Conservation (phyloP, 2,329 filamentous ascomycete species). For the Pseudopithomyces maydicus region DNA sequence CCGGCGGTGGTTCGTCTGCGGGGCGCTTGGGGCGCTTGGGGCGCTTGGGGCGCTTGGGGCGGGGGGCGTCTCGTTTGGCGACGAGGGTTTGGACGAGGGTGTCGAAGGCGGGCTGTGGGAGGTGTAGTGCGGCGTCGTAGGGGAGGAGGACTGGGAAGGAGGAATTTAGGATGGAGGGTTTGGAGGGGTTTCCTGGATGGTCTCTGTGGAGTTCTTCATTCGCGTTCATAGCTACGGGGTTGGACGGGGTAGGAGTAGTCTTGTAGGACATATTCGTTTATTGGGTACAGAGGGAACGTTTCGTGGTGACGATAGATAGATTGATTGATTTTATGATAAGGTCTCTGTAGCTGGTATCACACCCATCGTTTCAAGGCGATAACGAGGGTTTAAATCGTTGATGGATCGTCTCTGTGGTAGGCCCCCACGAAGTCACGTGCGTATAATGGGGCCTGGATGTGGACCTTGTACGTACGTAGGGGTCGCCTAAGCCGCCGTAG, state of each 20-base stretch:
- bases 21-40: slow-evolving; percentile 16
- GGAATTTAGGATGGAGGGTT: slow-evolving; percentile 21
- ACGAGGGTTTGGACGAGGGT: slow-evolving; percentile 15
- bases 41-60: slow-evolving; percentile 18
- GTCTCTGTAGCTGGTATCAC: no score
- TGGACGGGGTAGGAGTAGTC: neutral
- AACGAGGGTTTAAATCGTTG: no score
- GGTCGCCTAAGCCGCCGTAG: neutral
- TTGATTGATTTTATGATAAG: no score
- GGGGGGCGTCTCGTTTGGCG: neutral
- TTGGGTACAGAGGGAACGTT: no score
- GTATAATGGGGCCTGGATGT: no score
- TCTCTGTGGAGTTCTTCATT: neutral
- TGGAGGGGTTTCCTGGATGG: neutral
- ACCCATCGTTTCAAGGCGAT: no score
- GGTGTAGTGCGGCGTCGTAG: slow-evolving; percentile 18
- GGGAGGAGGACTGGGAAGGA: slow-evolving; percentile 31
- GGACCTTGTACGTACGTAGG: neutral
- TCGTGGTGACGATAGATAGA: no score
- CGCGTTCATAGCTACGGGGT: neutral
- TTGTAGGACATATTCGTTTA: neutral
- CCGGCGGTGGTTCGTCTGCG: slow-evolving; percentile 14
- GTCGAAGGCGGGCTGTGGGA: slow-evolving; percentile 26
- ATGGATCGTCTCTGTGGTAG: no score
- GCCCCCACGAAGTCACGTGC: no score